phyloP scores from a whole-genome alignment of 495 filamentous ascomycete species.

The Penicillium mononematosum region DNA sequence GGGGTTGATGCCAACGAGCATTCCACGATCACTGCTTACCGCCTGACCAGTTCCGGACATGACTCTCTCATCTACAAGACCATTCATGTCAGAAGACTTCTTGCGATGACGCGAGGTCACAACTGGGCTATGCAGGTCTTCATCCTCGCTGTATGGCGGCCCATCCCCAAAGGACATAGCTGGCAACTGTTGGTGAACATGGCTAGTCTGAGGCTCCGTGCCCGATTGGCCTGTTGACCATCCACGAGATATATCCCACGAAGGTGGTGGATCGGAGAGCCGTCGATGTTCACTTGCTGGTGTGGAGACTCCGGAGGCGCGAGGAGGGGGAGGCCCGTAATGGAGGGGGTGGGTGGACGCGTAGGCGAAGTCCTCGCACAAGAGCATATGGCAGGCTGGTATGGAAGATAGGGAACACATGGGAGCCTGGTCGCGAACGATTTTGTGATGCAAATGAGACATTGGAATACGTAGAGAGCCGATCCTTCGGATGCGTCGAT shows the following conservation, averaged over 20 bases:
- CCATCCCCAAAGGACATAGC: conserved; percentile 87
- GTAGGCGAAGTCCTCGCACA: conserved; percentile 97
- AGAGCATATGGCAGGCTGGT: conserved; percentile 85
- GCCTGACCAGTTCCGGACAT: conserved; percentile 26
- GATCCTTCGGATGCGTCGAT: conserved; percentile 69
- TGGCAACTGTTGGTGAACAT: conserved; percentile 65
- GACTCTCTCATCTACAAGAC: conserved; percentile 23
- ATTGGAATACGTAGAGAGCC: conserved; percentile 67
- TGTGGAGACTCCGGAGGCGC: conserved; percentile 77
- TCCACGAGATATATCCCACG: conserved; percentile 52
- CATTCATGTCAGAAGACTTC: conserved; percentile 56
- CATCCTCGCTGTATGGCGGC: conserved; percentile 96
- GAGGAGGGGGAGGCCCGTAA: conserved; percentile 81
- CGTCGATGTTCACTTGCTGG: conserved; percentile 79
- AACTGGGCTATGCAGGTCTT: conserved; percentile 90
- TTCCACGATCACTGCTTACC: conserved; percentile 56
- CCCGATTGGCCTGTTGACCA: conserved; percentile 54
- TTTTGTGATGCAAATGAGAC: conserved; percentile 55
- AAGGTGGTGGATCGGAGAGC: conserved; percentile 74
- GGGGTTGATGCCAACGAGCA: conserved; percentile 63
- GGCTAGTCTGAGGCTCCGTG: conserved; percentile 34
- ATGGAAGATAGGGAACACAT: conserved; percentile 78
- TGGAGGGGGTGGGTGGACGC: conserved; percentile 77
- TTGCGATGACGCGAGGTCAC: conserved; percentile 76
- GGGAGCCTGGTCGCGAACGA: conserved; percentile 70